These are phyloP conservation scores for Chrysoporthe deuterocubensis DNA, from an alignment of 2,329 filamentous ascomycete species.

Conservation along the genomic window DNA sequence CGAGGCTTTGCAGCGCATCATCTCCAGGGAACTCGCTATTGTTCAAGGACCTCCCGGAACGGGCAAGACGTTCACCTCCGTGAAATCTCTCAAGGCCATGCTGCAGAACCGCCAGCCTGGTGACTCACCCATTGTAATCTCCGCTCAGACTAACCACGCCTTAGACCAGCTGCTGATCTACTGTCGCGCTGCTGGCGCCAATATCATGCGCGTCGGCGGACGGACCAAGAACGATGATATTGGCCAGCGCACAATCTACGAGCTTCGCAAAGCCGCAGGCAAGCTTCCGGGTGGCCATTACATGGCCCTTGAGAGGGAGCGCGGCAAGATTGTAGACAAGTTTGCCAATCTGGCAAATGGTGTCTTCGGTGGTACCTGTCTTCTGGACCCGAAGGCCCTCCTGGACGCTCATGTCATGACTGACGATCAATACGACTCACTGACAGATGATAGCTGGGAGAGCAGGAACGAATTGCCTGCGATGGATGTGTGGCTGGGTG, in stretches of 20 bases:
- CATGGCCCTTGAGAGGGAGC: slow-evolving; percentile 35
- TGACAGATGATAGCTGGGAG: slow-evolving; percentile 54
- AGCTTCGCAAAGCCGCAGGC: slow-evolving; percentile 50
- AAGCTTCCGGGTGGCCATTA: slow-evolving; percentile 31
- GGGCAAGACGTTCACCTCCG: slow-evolving; percentile 81
- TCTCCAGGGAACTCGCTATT: slow-evolving; percentile 73
- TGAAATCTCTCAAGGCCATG: slow-evolving; percentile 69
- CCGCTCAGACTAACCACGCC: slow-evolving; percentile 90
- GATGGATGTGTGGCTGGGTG: slow-evolving; percentile 53
- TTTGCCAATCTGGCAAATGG: slow-evolving; percentile 48
- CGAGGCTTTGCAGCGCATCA: slow-evolving; percentile 68
- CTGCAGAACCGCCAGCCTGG: slow-evolving; percentile 58
- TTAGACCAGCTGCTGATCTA: slow-evolving; percentile 78
- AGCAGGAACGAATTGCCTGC: slow-evolving; percentile 30
- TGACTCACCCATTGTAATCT: slow-evolving; percentile 74
- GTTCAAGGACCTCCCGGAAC: slow-evolving; percentile 81
- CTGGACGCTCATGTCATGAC: slow-evolving; percentile 61
- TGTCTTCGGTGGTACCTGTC: slow-evolving; percentile 41
- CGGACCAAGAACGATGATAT: slow-evolving; percentile 70
- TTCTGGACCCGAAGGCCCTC: slow-evolving; percentile 61
- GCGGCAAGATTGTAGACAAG: slow-evolving; percentile 36
- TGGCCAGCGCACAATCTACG: slow-evolving; percentile 67
- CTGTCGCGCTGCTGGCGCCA: slow-evolving; percentile 56
- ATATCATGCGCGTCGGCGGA: slow-evolving; percentile 66
- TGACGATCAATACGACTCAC: slow-evolving; percentile 63